A percentile compares a stretch with the other conserved stretches of the same genome.
phyloP scores from a whole-genome alignment of 2,329 filamentous ascomycete genomes.

The Myotisia sp. region DNA sequence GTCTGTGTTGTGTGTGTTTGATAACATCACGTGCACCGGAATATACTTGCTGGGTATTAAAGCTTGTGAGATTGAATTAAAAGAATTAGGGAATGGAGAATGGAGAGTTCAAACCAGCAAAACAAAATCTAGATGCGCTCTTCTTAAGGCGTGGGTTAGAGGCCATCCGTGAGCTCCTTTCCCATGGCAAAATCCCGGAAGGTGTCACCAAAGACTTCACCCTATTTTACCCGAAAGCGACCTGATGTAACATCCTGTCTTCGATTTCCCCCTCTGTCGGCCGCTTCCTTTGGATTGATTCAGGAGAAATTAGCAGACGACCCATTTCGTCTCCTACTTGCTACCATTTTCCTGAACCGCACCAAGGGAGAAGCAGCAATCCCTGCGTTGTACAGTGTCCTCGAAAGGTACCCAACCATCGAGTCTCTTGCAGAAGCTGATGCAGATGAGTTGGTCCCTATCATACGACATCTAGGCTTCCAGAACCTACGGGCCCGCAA shows the following conservation, averaged over 20 bases:
- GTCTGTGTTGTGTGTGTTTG: too few relatives aligned
- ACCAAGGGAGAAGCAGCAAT: slow-evolving; percentile 62
- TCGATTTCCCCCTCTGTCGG: slow-evolving; percentile 52
- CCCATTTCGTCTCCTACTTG: slow-evolving; percentile 68
- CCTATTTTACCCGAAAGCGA: slow-evolving; percentile 27
- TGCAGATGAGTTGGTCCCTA: slow-evolving; percentile 41
- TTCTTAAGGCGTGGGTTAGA: too few relatives aligned
- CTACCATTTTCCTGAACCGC: slow-evolving; percentile 71
- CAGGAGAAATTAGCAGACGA: slow-evolving; percentile 64
- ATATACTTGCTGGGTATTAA: too few relatives aligned
- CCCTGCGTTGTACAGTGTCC: slow-evolving; percentile 57
- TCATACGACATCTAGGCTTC: slow-evolving; percentile 59
- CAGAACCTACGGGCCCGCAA: slow-evolving; percentile 51
- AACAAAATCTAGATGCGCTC: too few relatives aligned
- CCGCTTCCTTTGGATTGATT: slow-evolving; percentile 57
- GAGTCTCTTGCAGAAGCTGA: slow-evolving; percentile 45
- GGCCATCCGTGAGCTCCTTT: too few relatives aligned
- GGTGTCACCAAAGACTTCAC: slow-evolving; percentile 23
- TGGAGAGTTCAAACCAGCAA: too few relatives aligned
- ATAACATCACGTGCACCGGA: too few relatives aligned
- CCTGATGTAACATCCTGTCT: slow-evolving; percentile 30
- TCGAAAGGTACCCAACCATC: slow-evolving; percentile 53
- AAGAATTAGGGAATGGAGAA: too few relatives aligned
- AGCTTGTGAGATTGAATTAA: too few relatives aligned
- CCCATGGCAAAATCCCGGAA: slow-evolving; percentile 1